These are phyloP conservation scores for Smittium mucronatum DNA, from an alignment of 371 early-diverging fungal species.

Conservation along the genomic window DNA sequence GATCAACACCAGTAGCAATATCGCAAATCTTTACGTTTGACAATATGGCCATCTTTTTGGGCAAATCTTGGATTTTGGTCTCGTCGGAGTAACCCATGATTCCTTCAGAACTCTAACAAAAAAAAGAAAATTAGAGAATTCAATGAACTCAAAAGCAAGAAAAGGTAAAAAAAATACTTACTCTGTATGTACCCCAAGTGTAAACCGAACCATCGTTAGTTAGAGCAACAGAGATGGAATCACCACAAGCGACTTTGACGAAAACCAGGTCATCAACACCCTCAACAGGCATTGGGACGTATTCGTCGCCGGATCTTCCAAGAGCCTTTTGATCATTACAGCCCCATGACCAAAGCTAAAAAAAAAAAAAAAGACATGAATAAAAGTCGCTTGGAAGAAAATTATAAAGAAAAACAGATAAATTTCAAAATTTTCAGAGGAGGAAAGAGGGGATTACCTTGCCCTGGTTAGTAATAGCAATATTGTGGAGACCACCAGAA, in stretches of 20 bases:
- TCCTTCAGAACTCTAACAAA: slow-evolving; percentile 37
- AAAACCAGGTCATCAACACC: slow-evolving; percentile 60
- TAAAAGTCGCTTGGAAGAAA: neutral
- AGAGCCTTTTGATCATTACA: slow-evolving; percentile 98
- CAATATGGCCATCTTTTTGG: slow-evolving; percentile 40
- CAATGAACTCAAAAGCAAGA: too few relatives aligned
- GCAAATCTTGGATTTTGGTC: slow-evolving; percentile 50
- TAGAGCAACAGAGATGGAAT: slow-evolving; percentile 83
- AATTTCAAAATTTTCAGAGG: neutral
- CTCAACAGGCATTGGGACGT: slow-evolving; percentile 38
- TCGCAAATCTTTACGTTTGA: slow-evolving; percentile 43
- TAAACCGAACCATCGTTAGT: slow-evolving; percentile 74
- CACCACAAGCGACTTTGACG: slow-evolving; percentile 84
- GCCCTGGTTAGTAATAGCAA: slow-evolving; percentile 64
- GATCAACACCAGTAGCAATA: slow-evolving; percentile 83
- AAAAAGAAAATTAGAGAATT: neutral
- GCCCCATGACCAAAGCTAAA: slow-evolving; percentile 78
- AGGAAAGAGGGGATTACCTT: slow-evolving; percentile 15
- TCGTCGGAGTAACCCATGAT: slow-evolving; percentile 52
- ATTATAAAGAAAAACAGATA: neutral
- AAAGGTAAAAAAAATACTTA: neutral
- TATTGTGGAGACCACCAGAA: slow-evolving; percentile 83
- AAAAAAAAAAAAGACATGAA: neutral
- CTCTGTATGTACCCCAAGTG: slow-evolving; percentile 89
- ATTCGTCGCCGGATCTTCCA: slow-evolving; percentile 78